phyloP scores from a whole-genome alignment of 2,329 filamentous ascomycete genomes.

The Venturia aucupariae region DNA sequence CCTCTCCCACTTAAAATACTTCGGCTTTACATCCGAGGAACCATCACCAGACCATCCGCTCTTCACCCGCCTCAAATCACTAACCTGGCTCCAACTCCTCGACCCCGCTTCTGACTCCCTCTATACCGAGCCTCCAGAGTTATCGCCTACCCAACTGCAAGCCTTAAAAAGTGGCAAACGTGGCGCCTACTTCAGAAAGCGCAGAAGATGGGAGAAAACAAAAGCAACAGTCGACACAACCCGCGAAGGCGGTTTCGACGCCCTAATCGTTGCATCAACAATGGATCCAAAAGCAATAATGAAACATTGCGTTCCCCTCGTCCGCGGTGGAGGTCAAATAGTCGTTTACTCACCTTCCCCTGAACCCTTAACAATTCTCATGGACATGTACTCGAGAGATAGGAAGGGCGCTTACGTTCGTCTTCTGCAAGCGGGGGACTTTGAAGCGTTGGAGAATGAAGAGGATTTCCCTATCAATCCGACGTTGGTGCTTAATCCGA shows the following conservation, averaged over 20 bases:
- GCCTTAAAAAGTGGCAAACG: slow-evolving; percentile 73
- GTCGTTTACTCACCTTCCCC: slow-evolving; percentile 76
- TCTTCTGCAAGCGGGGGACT: slow-evolving; percentile 20
- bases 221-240: slow-evolving; percentile 66
- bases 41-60: slow-evolving; percentile 62
- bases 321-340: slow-evolving; percentile 74
- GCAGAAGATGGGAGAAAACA: slow-evolving; percentile 67
- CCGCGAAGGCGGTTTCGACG: slow-evolving; percentile 67
- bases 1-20: slow-evolving; percentile 79
- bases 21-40: slow-evolving; percentile 66
- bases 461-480: slow-evolving; percentile 84
- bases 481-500: slow-evolving; percentile 67
- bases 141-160: slow-evolving; percentile 45
- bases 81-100: slow-evolving; percentile 89
- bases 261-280: slow-evolving; percentile 68
- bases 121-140: slow-evolving; percentile 57
- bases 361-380: slow-evolving; percentile 67
- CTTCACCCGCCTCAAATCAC: slow-evolving; percentile 65
- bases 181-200: slow-evolving; percentile 81
- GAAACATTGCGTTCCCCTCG: slow-evolving; percentile 64
- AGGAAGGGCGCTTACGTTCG: slow-evolving; percentile 60
- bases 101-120: slow-evolving; percentile 65
- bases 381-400: slow-evolving; percentile 76
- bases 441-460: slow-evolving; percentile 30
- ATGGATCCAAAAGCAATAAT: slow-evolving; percentile 76